A percentile compares a stretch with the other conserved stretches of the same genome.
Conservation (phyloP, 2,329 filamentous ascomycete species). For the Hymenoscyphus fructigenus region DNA sequence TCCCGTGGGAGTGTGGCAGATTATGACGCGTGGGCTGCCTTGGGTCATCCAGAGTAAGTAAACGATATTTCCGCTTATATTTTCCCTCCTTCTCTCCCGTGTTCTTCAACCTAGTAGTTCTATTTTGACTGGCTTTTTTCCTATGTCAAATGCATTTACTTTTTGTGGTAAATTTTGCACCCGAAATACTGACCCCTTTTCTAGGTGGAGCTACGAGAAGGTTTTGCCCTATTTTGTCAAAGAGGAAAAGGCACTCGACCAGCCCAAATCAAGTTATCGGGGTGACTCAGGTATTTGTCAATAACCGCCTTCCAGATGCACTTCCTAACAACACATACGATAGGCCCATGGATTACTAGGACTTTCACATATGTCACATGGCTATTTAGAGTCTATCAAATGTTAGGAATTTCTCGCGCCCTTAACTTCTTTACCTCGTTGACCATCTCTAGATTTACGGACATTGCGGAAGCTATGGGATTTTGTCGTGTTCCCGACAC, state of each 20-base stretch:
- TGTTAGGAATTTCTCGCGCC: not conserved
- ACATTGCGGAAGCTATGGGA: not conserved
- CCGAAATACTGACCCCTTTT: not conserved
- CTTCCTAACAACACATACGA: not conserved
- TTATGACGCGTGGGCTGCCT: not conserved
- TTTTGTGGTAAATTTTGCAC: not conserved
- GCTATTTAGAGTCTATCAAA: not conserved
- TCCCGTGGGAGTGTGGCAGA: not conserved
- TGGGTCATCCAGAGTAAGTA: not conserved
- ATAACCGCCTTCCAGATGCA: not conserved
- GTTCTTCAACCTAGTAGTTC: too few relatives aligned
- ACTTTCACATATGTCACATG: not conserved
- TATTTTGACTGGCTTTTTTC: not conserved
- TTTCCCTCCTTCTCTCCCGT: too few relatives aligned
- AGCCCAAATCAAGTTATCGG: not conserved
- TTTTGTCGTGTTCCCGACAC: not conserved
- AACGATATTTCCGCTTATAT: not conserved
- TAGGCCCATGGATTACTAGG: not conserved
- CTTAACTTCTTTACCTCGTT: not conserved
- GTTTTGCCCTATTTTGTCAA: not conserved
- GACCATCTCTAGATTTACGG: not conserved
- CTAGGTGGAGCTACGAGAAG: conserved; percentile 1
- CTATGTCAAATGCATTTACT: not conserved
- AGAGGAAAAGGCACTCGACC: not conserved
- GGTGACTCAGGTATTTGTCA: not conserved